Conservation (phyloP, 805 yeast species). For the Metschnikowia anglica region DNA sequence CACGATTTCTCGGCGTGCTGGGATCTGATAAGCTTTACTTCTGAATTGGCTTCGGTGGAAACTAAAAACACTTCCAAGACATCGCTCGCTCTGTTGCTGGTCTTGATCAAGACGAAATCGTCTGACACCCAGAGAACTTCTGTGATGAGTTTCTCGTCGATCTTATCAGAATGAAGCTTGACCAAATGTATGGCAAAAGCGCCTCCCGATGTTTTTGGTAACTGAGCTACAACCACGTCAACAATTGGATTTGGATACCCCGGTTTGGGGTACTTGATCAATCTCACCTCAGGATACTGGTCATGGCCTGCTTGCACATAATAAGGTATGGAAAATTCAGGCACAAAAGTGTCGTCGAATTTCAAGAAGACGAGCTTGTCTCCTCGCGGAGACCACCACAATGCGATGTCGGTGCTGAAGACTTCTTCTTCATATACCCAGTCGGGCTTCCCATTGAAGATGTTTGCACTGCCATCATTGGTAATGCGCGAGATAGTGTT, state of each 20-base stretch:
- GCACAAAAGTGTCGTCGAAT: constrained; percentile 72
- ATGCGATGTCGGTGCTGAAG: constrained; percentile 60
- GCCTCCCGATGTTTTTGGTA: constrained; percentile 15
- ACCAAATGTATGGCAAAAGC: constrained; percentile 13
- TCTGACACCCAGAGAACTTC: constrained; percentile 60
- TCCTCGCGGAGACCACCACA: constrained; percentile 89
- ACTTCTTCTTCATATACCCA: constrained; percentile 97
- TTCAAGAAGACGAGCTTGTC: constrained; percentile 60
- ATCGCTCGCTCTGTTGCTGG: constrained; percentile 63
- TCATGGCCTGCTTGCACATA: constrained; percentile 54
- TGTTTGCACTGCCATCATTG: constrained; percentile 62
- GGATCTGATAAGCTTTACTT: constrained; percentile 37
- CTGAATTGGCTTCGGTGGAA: constrained; percentile 32
- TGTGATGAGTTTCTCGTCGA: constrained; percentile 46
- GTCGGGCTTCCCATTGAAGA: constrained; percentile 87
- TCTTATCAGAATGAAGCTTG: constrained; percentile 10
- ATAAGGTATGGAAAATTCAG: constrained; percentile 71
- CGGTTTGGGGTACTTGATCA: constrained; percentile 73
- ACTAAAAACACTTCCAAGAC: constrained; percentile 49
- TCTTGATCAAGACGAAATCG: constrained; percentile 52
- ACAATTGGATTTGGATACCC: constrained; percentile 75
- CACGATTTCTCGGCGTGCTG: constrained; percentile 56
- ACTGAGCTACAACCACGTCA: constrained; percentile 26
- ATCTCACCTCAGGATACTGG: constrained; percentile 51
- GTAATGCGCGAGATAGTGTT: constrained; percentile 52